phyloP scores from a whole-genome alignment of 2,329 filamentous ascomycete genomes.

The Nemania abortiva region DNA sequence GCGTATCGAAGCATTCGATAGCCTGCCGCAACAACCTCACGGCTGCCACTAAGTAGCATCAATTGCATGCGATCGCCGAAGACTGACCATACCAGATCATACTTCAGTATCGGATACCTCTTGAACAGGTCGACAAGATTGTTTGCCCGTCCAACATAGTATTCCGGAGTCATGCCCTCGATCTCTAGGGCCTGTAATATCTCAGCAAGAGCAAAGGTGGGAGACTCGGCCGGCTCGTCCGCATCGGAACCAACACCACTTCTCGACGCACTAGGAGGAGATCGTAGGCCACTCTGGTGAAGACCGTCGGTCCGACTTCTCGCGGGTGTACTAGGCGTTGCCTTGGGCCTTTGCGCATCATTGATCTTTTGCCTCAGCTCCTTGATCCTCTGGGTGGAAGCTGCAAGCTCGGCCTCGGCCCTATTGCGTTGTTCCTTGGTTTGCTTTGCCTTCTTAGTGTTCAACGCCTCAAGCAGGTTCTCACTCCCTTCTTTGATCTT shows the following conservation, averaged over 20 bases:
- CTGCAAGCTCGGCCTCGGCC: constrained; percentile 89
- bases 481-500: constrained; percentile 99
- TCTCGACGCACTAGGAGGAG: constrained; percentile 67
- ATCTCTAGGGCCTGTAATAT: constrained; percentile 89
- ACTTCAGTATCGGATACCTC: constrained; percentile 90
- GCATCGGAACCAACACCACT: constrained; percentile 70
- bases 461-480: constrained; percentile 95
- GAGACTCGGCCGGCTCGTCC: constrained; percentile 82
- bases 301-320: constrained; percentile 63
- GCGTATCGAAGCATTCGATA: constrained; percentile 95
- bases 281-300: constrained; percentile 63
- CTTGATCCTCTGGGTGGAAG: constrained; percentile 81
- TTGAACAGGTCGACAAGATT: constrained; percentile 97
- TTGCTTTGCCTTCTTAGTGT: constrained; percentile 95
- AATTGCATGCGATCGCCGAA: constrained; percentile 95
- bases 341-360: constrained; percentile 67
- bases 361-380: constrained; percentile 70
- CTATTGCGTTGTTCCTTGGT: constrained; percentile 84
- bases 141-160: constrained; percentile 94
- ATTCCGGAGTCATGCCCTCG: constrained; percentile 89
- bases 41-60: constrained; percentile 94
- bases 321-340: constrained; percentile 63
- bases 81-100: constrained; percentile 94
- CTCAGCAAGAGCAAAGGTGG: constrained; percentile 90
- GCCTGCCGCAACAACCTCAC: constrained; percentile 94